phyloP scores from a whole-genome alignment of 1,139 yeast species.

The Magnusiomyces fungicola region DNA sequence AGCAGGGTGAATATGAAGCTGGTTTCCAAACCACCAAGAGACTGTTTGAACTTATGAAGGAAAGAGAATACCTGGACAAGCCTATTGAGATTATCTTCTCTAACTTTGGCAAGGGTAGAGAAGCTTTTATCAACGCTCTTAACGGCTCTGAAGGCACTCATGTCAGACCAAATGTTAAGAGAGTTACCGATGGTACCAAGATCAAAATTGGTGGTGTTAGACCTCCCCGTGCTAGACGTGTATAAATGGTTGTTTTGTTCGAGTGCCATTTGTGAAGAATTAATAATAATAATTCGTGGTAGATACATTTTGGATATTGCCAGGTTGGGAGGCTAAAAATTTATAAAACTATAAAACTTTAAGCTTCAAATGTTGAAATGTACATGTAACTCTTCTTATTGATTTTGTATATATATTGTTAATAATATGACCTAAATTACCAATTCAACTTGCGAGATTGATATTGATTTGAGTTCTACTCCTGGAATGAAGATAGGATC shows the following conservation, averaged over 20 bases:
- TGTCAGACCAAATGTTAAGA: slow-evolving; percentile 55
- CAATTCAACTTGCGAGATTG: too few relatives aligned
- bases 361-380: too few relatives aligned
- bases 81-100: slow-evolving; percentile 58
- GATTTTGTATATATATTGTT: too few relatives aligned
- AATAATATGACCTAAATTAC: too few relatives aligned
- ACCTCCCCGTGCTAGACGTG: slow-evolving; percentile 76
- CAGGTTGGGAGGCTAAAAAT: too few relatives aligned
- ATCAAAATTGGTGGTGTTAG: slow-evolving; percentile 91
- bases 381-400: too few relatives aligned
- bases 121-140: slow-evolving; percentile 76
- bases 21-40: slow-evolving; percentile 79
- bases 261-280: too few relatives aligned
- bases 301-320: too few relatives aligned
- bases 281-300: neutral
- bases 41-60: slow-evolving; percentile 62
- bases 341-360: too few relatives aligned
- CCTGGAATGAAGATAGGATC: too few relatives aligned
- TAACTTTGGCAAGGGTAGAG: slow-evolving; percentile 85
- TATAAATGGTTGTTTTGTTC: too few relatives aligned
- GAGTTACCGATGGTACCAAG: slow-evolving; percentile 70
- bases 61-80: slow-evolving; percentile 38
- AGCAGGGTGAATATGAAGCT: slow-evolving; percentile 86
- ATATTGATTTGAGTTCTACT: too few relatives aligned
- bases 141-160: slow-evolving; percentile 81